Evolutionary conservation across 2,329 filamentous ascomycete species (phyloP), one percentile per base, ranked within the genome.

Genomic region (Juglanconis juglandina): DNA sequence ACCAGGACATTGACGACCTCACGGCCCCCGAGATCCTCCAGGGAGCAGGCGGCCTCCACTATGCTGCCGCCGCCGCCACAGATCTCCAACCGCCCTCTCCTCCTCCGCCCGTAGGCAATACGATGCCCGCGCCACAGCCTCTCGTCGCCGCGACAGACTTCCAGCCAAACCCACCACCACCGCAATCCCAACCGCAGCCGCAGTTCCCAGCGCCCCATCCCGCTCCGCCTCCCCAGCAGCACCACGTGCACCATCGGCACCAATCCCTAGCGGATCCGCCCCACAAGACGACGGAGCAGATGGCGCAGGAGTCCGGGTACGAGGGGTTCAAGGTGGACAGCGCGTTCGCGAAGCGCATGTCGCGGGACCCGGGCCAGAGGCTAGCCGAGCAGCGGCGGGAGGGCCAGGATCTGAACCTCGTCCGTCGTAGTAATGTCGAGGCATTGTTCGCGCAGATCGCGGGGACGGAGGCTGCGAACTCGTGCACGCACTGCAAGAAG

Each of bases 401-500:
- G 7, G 81, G 83, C 46, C 81, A 85, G 67, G 70, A 70, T 48
- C 77, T 86, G 24, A 86, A 86, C 70, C 74, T 86, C 9, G 74
- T 73, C n/a, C 76, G 84, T 4, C 78, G 83, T 0, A 85, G 83
- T 70, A 87, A 86, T 61, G 82, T 85, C 49, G 83, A 87, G 68
- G 83, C 84, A 0, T 68, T 85, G 44, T 80, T 86, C 58, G 81
- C 81, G 24, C 82, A 86, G 65, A 79, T 86, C 52, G 80, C 82
- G 2, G 84, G 84, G 41, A 74, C 77, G 34, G 70, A 76, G 37
- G 77, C 80, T 0, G 66, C 74, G 0, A 73, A 75, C n/a, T 75
- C 81, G 0, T 87, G 84, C 70, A 83, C 84, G 70, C 85, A 84
- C 69, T 87, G 84, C 68, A 77, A 80, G 69, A 86, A 84, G 68